Conservation (phyloP, 495 filamentous ascomycete genomes). For the Saxophila tyrrhenica region DNA sequence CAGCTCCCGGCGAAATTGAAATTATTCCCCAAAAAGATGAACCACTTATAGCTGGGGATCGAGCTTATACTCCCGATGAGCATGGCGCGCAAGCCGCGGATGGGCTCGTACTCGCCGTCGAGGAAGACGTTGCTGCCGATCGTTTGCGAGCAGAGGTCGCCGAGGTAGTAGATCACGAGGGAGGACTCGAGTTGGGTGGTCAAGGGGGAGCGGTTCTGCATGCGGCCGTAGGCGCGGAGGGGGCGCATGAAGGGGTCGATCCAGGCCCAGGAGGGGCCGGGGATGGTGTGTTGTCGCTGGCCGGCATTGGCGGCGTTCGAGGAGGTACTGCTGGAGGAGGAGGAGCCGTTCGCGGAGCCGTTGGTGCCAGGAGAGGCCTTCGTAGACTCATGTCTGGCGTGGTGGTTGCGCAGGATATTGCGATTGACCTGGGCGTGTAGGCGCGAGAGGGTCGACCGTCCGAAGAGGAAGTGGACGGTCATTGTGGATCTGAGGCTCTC, state of each 20-base stretch:
- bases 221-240: conserved; percentile 58
- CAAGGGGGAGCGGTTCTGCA: conserved; percentile 60
- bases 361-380: background rate
- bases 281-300: conserved; percentile 23
- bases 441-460: conserved; percentile 1
- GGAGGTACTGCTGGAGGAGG: background rate
- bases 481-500: background rate
- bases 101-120: conserved; percentile 49
- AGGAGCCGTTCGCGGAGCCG: background rate
- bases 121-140: conserved; percentile 5
- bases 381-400: conserved; percentile 1
- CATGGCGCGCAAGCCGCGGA: conserved; percentile 58
- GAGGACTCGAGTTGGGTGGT: conserved; percentile 65
- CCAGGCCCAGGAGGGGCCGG: conserved; percentile 26
- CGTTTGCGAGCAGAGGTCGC: conserved; percentile 68
- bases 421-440: conserved; percentile 11
- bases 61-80: conserved; percentile 58
- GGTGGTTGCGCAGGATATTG: conserved; percentile 12
- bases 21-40: conserved; percentile 63
- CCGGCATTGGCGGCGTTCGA: too few species aligned
- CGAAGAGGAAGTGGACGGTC: conserved; percentile 7
- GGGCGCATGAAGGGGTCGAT: conserved; percentile 26
- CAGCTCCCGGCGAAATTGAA: conserved; percentile 68
- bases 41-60: conserved; percentile 77
- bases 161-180: conserved; percentile 65